phyloP scores from a whole-genome alignment of 2,329 filamentous ascomycete species.

The Thelonectria discophora region DNA sequence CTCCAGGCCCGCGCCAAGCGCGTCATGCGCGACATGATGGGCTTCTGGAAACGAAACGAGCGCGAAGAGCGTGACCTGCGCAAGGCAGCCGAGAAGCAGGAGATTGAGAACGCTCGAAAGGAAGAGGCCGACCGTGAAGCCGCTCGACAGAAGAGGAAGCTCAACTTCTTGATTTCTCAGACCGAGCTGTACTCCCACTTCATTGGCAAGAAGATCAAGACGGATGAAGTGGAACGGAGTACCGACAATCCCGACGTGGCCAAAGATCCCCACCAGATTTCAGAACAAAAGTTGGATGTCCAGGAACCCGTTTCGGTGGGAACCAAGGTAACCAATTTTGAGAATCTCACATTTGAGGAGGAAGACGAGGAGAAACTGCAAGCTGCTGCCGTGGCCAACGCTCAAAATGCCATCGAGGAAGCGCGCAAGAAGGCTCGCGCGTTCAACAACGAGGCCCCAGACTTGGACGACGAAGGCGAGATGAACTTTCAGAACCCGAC shows the following conservation, averaged over 20 bases:
- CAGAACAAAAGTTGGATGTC: slow-evolving; percentile 58
- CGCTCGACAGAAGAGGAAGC: slow-evolving; percentile 95
- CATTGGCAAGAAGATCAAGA: slow-evolving; percentile 99
- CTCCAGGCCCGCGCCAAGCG: slow-evolving; percentile 96
- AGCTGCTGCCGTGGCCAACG: slow-evolving; percentile 91
- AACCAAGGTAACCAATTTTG: slow-evolving; percentile 88
- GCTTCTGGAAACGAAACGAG: slow-evolving; percentile 99
- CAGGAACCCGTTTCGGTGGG: slow-evolving; percentile 63
- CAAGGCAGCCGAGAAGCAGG: slow-evolving; percentile 93
- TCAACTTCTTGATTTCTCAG: slow-evolving; percentile 99
- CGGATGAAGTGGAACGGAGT: slow-evolving; percentile 89
- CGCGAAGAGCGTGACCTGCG: slow-evolving; percentile 94
- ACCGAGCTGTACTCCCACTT: slow-evolving; percentile 99
- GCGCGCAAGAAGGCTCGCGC: slow-evolving; percentile 91
- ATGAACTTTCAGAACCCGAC: slow-evolving; percentile 99
- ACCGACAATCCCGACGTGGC: slow-evolving; percentile 82
- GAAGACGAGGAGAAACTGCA: slow-evolving; percentile 86
- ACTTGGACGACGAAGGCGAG: slow-evolving; percentile 90
- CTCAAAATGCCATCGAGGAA: slow-evolving; percentile 93
- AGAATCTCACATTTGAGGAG: slow-evolving; percentile 94
- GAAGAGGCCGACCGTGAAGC: slow-evolving; percentile 98
- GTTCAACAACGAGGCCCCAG: slow-evolving; percentile 80
- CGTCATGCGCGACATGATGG: slow-evolving; percentile 99
- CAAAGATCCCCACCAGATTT: slow-evolving; percentile 55
- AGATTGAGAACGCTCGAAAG: slow-evolving; percentile 95